phyloP scores from a whole-genome alignment of 345 rosid species.

The Dimocarpus longan region DNA sequence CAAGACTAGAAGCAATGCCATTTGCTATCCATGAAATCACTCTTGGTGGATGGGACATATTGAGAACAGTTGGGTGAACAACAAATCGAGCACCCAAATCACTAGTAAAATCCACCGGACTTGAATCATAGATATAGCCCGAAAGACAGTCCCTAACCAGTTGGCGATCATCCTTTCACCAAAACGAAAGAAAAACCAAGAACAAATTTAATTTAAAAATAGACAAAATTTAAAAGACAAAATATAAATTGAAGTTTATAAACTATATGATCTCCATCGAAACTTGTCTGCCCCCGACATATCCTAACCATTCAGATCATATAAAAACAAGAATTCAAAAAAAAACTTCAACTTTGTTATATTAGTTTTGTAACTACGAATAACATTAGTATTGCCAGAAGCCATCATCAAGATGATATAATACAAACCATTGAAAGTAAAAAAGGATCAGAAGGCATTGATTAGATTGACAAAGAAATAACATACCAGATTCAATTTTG shows the following conservation, averaged over 20 bases:
- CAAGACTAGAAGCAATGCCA: constrained; percentile 72
- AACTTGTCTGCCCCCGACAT: neutral
- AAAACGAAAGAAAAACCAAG: constrained; percentile 1
- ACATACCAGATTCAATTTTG: constrained; percentile 52
- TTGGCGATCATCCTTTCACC: constrained; percentile 65
- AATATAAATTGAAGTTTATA: neutral
- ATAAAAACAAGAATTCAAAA: neutral
- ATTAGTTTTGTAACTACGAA: neutral
- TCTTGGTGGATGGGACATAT: constrained; percentile 71
- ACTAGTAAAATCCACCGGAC: constrained; percentile 89
- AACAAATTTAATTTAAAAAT: neutral
- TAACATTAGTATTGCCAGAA: neutral
- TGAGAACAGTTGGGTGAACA: constrained; percentile 78
- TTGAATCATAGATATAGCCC: constrained; percentile 79
- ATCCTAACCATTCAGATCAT: neutral
- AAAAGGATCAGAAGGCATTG: neutral
- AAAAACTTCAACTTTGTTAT: neutral
- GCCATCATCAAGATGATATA: neutral
- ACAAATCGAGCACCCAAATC: constrained; percentile 72
- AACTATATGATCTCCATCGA: neutral
- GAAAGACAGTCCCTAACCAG: constrained; percentile 73
- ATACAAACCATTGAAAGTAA: neutral
- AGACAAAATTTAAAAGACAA: neutral
- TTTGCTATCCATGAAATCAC: constrained; percentile 72
- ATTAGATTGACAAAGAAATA: neutral